phyloP scores from a whole-genome alignment of 305 asterid species.

The Fraxinus angustifolia region DNA sequence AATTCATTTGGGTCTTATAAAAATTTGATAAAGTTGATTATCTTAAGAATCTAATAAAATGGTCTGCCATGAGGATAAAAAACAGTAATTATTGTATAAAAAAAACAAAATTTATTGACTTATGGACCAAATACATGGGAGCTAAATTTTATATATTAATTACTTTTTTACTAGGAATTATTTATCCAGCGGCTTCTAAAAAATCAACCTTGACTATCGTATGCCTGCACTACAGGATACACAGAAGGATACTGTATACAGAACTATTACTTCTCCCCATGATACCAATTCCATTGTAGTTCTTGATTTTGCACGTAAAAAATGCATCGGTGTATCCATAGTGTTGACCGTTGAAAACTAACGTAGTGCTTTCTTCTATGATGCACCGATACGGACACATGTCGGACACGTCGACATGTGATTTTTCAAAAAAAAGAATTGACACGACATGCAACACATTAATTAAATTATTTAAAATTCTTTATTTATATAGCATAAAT shows the following conservation, averaged over 20 bases:
- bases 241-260: neutral
- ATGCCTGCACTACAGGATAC: conserved; percentile 4
- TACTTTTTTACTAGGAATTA: conserved; percentile 4
- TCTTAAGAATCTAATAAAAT: conserved; percentile 5
- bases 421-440: too few species aligned
- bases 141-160: neutral
- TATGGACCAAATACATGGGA: neutral
- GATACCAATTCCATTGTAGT: neutral
- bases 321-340: neutral
- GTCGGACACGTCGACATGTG: too few species aligned
- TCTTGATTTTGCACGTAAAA: neutral
- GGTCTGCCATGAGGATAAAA: neutral
- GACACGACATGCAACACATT: too few species aligned
- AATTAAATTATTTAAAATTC: too few species aligned
- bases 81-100: neutral
- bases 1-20: neutral
- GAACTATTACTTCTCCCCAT: neutral
- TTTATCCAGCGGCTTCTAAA: conserved; percentile 1
- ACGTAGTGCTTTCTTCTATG: neutral
- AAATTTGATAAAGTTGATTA: neutral
- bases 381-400: too few species aligned
- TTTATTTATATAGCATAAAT: too few species aligned
- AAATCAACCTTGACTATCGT: neutral
- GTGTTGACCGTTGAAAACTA: neutral
- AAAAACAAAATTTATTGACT: neutral